Base-by-base conservation (phyloP, 164 flowering plant genomes). In the Protea cynaroides region DNA sequence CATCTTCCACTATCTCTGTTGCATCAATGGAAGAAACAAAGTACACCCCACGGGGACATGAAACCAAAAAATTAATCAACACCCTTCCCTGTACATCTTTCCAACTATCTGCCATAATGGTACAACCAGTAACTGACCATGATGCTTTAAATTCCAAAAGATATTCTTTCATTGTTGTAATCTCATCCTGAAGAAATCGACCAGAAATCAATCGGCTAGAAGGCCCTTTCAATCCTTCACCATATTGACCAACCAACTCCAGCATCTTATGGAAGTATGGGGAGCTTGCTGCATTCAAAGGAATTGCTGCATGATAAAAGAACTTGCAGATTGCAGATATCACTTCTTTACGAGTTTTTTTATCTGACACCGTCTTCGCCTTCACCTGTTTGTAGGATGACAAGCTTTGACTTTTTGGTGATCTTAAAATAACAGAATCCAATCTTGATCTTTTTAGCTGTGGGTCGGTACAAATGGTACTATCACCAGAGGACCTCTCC, bases 91-190 rank as follows among this genome's bases (percentile, higher is more conserved):
- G 82, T 24, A 62, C 61, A 73, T 87, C 84, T 73, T 74, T 81
- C 96, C 96, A 87, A 65, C 84, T 79, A 73, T 90, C 96, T 61
- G 87, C 89, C 81, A 86, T 71, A 15, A 90, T 69, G 57, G 91
- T 79, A 70, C 91, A 87, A 51, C 93, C 93, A 46, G 91, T 83
- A 57, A 73, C 72, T 50, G 80, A 67, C 88, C 86, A 81, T 36
- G 87, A 83, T 19, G 85, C 76, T 68, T 69, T 82, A 52, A 71
- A 79, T 66, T 86, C 92, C 18, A 37, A 71, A 17, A 80, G 77
- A 72, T 75, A 72, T 19, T 70, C 75, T 65, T 75, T 89, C 24
- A 81, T 72, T 25, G 84, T 75, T 29, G 60, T 37, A 59, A 84
- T 72, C 71, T 89, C 92, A 58, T 86, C 90, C 69, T 84, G 85